phyloP scores from a whole-genome alignment of 2,329 filamentous ascomycete species.

The Fusarium brevicatenulatum region DNA sequence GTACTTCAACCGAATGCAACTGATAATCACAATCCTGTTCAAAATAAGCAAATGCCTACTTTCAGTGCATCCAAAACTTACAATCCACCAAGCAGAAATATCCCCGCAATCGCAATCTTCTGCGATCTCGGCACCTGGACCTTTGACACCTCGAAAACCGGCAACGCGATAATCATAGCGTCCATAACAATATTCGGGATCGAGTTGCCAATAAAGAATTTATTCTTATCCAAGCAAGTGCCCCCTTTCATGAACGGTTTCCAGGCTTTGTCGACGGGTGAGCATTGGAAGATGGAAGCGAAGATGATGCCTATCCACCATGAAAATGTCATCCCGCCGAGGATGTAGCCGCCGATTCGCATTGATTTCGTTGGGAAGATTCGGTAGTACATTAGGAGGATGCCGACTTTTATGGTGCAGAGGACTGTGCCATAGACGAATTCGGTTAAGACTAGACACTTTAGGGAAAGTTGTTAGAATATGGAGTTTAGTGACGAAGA shows the following conservation, averaged over 20 bases:
- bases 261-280: neutral
- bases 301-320: conserved; percentile 10
- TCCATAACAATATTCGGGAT: conserved; percentile 9
- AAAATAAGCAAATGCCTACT: fast-evolving
- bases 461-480: neutral
- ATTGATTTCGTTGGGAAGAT: conserved; percentile 8
- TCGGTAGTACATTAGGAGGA: neutral
- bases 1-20: neutral
- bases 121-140: neutral
- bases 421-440: conserved; percentile 8
- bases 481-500: too few relatives aligned
- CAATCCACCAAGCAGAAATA: neutral
- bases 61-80: fast-evolving
- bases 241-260: conserved; percentile 1
- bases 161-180: conserved; percentile 1
- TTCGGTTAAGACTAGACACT: conserved; percentile 1
- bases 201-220: neutral
- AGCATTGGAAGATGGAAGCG: conserved; percentile 7
- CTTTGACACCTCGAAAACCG: neutral
- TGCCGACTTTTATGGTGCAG: neutral
- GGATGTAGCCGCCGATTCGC: neutral
- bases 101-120: neutral
- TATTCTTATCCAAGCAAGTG: conserved; percentile 1
- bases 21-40: neutral
- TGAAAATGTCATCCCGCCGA: neutral